Evolutionary conservation across 139 green algal species (phyloP).

Genomic region (Chlorella sp.): DNA sequence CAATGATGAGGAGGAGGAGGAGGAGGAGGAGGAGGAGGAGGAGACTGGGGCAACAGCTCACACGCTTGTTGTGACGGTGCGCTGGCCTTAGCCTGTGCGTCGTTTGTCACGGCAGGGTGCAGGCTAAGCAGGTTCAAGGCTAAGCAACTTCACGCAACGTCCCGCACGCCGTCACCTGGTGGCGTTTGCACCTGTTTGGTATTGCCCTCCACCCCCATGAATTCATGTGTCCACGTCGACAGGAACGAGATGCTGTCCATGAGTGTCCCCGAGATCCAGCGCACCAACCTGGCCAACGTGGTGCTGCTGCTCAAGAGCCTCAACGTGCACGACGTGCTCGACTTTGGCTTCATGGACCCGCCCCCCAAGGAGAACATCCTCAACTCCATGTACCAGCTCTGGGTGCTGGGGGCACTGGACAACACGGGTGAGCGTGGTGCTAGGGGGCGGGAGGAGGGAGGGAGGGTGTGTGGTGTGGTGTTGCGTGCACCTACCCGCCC

Average conservation of each 20-base stretch:
- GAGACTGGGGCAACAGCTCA: no score
- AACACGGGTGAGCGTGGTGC: slow-evolving; percentile 29
- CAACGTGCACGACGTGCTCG: slow-evolving; percentile 84
- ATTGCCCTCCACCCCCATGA: background rate
- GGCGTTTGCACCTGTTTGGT: background rate
- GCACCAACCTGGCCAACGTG: slow-evolving; percentile 97
- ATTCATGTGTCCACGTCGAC: background rate
- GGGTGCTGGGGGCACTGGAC: slow-evolving; percentile 63
- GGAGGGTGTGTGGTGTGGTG: background rate
- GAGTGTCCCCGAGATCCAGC: slow-evolving; percentile 95
- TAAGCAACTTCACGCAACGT: no score
- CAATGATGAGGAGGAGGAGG: no score
- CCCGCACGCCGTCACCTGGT: no score
- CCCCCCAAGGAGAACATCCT: slow-evolving; percentile 89
- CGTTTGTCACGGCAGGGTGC: no score
- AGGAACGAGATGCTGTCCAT: slow-evolving; percentile 71
- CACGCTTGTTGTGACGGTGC: no score
- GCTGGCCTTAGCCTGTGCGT: no score
- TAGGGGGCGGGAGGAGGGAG: background rate
- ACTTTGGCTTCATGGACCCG: slow-evolving; percentile 98
- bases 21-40: no score
- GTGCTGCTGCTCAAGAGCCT: slow-evolving; percentile 96
- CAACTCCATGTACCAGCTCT: slow-evolving; percentile 97
- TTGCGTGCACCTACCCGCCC: background rate
- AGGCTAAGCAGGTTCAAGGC: no score